Evolutionary conservation across 139 green algal genomes (phyloP).

Genomic region (Auxenochlorella protothecoides): DNA sequence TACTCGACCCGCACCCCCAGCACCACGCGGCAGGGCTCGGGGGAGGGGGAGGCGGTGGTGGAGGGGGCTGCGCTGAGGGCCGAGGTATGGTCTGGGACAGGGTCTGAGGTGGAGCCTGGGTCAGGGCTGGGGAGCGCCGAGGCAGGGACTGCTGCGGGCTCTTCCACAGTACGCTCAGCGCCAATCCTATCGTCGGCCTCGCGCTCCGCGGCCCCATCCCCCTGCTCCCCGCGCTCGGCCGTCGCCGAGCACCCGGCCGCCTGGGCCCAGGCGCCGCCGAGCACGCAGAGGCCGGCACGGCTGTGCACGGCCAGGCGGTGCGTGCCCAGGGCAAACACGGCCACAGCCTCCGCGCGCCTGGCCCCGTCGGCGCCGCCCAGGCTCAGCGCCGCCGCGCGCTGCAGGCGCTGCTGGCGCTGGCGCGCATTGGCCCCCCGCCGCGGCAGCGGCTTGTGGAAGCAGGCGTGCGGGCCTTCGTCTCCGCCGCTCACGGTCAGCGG

Average conservation of each 20-base stretch:
- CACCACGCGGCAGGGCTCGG: not conserved
- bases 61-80: not conserved
- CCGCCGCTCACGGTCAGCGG: not conserved
- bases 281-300: not conserved
- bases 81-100: not conserved
- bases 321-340: not conserved
- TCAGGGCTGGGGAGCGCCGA: no score
- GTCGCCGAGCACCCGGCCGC: not conserved
- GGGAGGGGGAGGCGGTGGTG: not conserved
- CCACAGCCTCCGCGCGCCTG: no score
- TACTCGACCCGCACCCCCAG: conserved; percentile 2
- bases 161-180: not conserved
- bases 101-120: no score
- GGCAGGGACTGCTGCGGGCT: not conserved
- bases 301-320: not conserved
- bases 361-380: not conserved
- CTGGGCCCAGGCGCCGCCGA: not conserved
- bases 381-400: conserved; percentile 11
- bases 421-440: conserved; percentile 4
- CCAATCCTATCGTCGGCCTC: not conserved
- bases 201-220: no score
- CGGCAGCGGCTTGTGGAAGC: conserved; percentile 22
- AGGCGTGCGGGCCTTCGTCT: not conserved
- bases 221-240: no score
- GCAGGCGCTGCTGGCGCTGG: conserved; percentile 17